Evolutionary conservation across 2,329 filamentous ascomycete species (phyloP), one percentile per base, ranked within the genome.

Genomic region (Pezicula carpinea): DNA sequence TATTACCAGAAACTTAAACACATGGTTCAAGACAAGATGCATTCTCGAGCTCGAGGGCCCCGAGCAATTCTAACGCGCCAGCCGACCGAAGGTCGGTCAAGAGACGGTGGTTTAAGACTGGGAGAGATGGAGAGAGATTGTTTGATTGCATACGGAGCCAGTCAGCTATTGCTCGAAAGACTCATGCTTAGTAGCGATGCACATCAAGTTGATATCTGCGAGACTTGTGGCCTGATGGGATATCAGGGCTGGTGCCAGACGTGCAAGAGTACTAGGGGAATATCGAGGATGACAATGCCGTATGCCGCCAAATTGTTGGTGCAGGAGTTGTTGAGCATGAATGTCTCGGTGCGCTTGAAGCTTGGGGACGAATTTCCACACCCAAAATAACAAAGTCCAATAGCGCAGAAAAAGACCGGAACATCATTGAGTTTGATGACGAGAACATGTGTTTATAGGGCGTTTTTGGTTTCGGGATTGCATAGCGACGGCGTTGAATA

Each of bases 21-120:
- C 77, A 99, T 99, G 93, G 93, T 99, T 4, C 91, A 97, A 67
- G 93, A 99, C 66, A 99, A 99, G 73, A 97, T 99, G 93, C 93
- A 99, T 70, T 92, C 89, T 26, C 89, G 93, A 52, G 84, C 92
- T 2, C 85, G 89, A 13, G 95, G 95, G 0, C 95, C 93, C 0
- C 80, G 88, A 11, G 92, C 92, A 21, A 93, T 96, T 54, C 76
- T 99, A 21, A 99, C 93, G 1, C 83, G 93, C 8, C 93, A 99
- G 66, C 93, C 93, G 0, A 99, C 92, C 0, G 93, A 99, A 72
- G 93, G 93, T 75, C 83, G 93, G 59, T 95, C 91, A 7, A 76
- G 92, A 48, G 89, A 95, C 55, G 93, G 93, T 68, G 93, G 93
- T 66, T 75, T 99, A 36, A 85, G 93, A 65, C 74, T 99, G 39